Base-by-base conservation (phyloP, 495 filamentous ascomycete genomes). In the Beverwykella pulmonaria region DNA sequence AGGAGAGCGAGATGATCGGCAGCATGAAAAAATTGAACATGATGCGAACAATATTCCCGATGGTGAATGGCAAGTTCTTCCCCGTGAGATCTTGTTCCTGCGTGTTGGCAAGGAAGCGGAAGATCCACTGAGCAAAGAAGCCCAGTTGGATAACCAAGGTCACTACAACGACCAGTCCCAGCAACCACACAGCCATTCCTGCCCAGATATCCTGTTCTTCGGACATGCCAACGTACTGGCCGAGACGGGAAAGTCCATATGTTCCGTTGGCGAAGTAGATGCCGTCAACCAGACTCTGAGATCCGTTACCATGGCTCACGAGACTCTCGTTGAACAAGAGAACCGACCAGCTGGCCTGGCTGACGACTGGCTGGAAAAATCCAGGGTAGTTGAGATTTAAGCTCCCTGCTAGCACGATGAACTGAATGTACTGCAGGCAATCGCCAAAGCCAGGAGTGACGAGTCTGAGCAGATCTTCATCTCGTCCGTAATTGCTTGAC, bases 361-460 rank as follows among this genome's bases (percentile, higher is more conserved):
- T 94, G 52, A 94, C 84, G 15, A 90, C 90, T 15, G 94, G 94
- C 72, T 97, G 94, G 74, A 90, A 98, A 71, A 90, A 98, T 0
- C 94, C 94, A 0, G 94, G 94, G 74, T 98, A 98, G 61, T 89
- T 87, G 68, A 98, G 77, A 23, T 89, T 91, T 46, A 98, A 78
- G 44, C 88, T 86, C 1, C 95, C 95, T 0, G 93, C 92, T 34
- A 98, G 82, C 20, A 93, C 90, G 53, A 93, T 83, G 67, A 95
- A 98, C 73, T 98, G 94, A 30, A 98, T 88, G 74, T 98, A 98
- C 77, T 98, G 93, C 30, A 98, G 84, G 75, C 94, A 98, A 70
- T 98, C 94, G 12, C 91, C 92, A 74, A 98, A 98, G 0, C 94
- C 94, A 15, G 94, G 94, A 8, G 94, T 98, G 22, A 98, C 92